phyloP scores from a whole-genome alignment of 192 early-diverging fungal species.

The Coemansia sp. region DNA sequence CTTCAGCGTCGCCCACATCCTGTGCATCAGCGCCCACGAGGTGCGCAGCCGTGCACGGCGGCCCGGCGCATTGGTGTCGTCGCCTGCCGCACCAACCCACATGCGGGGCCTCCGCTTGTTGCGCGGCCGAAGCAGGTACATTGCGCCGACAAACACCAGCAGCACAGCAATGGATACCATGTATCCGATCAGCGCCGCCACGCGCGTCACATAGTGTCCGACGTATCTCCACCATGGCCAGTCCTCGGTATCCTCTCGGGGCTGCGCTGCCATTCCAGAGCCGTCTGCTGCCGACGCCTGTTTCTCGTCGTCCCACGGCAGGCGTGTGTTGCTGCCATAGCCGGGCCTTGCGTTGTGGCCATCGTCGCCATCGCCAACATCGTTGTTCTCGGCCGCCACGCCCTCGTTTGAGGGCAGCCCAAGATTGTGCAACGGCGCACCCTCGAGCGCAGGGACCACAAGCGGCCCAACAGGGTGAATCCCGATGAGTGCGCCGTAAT shows the following conservation, averaged over 20 bases:
- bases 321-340: not conserved
- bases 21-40: conserved; percentile 55
- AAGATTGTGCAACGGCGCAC: conserved; percentile 20
- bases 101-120: conserved; percentile 52
- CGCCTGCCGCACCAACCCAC: conserved; percentile 51
- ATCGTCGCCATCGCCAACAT: not conserved
- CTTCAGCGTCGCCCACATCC: conserved; percentile 54
- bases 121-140: conserved; percentile 46
- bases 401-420: conserved; percentile 21
- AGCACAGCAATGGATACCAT: conserved; percentile 37
- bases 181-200: conserved; percentile 47
- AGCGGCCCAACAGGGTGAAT: conserved; percentile 30
- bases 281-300: not conserved
- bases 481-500: conserved; percentile 28
- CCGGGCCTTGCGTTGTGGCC: not conserved
- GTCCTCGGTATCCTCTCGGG: conserved; percentile 14
- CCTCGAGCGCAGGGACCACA: conserved; percentile 22
- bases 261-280: not conserved
- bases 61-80: conserved; percentile 21
- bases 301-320: conserved; percentile 10
- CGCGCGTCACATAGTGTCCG: conserved; percentile 48
- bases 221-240: conserved; percentile 54
- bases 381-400: not conserved
- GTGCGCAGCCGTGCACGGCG: conserved; percentile 47
- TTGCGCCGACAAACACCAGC: conserved; percentile 31